Conservation (phyloP, 2,329 filamentous ascomycete species). For the Apiospora arundinis region DNA sequence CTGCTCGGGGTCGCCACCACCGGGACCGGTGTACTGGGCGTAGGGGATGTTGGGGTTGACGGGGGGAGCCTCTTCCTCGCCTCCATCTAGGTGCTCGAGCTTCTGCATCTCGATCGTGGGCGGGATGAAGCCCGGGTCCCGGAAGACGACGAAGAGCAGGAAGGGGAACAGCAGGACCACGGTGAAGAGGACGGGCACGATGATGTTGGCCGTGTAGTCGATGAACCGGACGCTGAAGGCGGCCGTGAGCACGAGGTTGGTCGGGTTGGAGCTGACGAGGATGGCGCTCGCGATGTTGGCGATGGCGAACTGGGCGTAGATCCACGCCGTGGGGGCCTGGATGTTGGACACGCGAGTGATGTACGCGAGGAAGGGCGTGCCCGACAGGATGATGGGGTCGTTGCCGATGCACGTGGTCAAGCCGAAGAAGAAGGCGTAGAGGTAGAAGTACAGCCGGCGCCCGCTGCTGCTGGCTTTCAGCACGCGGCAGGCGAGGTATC, state of each 20-base stretch:
- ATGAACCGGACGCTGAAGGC: constrained; percentile 77
- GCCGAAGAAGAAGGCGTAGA: constrained; percentile 74
- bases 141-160: constrained; percentile 72
- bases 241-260: constrained; percentile 75
- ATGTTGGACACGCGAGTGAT: constrained; percentile 82
- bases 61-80: constrained; percentile 59
- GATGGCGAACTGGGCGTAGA: constrained; percentile 74
- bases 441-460: constrained; percentile 72
- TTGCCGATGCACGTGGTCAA: constrained; percentile 75
- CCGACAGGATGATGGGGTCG: constrained; percentile 76
- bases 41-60: constrained; percentile 77
- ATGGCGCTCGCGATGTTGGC: constrained; percentile 79
- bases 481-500: constrained; percentile 74
- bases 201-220: constrained; percentile 78
- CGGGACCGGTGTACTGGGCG: constrained; percentile 52
- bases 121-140: constrained; percentile 68
- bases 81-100: constrained; percentile 50
- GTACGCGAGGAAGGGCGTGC: constrained; percentile 77
- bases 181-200: constrained; percentile 73
- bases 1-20: constrained; percentile 58
- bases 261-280: constrained; percentile 79
- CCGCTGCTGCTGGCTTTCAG: constrained; percentile 71
- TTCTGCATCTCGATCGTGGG: constrained; percentile 71
- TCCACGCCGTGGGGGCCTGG: constrained; percentile 73
- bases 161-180: constrained; percentile 73